Evolutionary conservation across 768 basidiomycete species (phyloP), one percentile per base, ranked within the genome.

Genomic region (Leccinum uliginosum): DNA sequence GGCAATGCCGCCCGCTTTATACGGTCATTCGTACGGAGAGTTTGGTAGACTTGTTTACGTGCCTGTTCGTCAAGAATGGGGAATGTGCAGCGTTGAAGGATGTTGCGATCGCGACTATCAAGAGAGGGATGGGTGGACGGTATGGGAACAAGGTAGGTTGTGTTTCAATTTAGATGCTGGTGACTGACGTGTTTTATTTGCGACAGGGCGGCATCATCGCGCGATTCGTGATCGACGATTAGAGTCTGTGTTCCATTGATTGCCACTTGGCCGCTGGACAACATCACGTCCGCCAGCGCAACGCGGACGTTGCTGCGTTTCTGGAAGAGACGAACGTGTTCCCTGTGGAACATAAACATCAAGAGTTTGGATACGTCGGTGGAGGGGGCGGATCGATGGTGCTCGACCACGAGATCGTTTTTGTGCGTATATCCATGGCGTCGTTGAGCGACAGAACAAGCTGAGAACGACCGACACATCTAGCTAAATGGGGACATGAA

Each of bases 261-360:
- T 93, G 91, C 62, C 96, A 99, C 78, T 81, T 99, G 57, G 96
- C 95, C n/a, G 92, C 93, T 6, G 96, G 96, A 1, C 95, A 98
- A 65, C 81, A 83, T 55, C 88, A 89, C 50, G 81, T 89, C 17
- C 81, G 89, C 1, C 80, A 89, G 59, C 81, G 96, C 17, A 97
- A 97, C 63, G 84, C 87, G 3, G 96, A 99, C 71, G 76, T 94
- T 11, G 86, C 89, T 6, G 87, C 85, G 1, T 89, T 98, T 57
- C 73, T 98, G 57, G 96, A 98, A 64, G 88, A 90, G 59, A 85
- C 85, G 53, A 70, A 80, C 1, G 77, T 93, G 3, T 87, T 95
- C 53, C 75, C 81, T 15, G 60, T 66, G 6, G 77, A 80, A 0
- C 73, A 77, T 10, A 69, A 77, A 0, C 80, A 77, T 0, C 80